Conservation (phyloP, 495 filamentous ascomycete species). For the Lophiotrema nucula region DNA sequence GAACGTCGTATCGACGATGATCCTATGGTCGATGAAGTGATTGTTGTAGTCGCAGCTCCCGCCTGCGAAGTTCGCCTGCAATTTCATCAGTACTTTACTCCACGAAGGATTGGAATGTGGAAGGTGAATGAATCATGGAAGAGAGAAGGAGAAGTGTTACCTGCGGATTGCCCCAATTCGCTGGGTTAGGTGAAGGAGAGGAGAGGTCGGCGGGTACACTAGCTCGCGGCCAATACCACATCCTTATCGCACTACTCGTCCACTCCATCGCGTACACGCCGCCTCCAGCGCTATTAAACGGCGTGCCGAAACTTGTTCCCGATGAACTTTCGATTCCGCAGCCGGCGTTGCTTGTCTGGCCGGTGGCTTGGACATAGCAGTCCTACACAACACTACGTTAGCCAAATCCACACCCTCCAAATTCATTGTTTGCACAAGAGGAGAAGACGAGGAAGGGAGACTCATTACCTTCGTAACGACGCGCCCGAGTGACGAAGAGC, state of each 20-base stretch:
- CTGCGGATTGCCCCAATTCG: not conserved
- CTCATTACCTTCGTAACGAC: slow-evolving; percentile 34
- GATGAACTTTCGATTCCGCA: slow-evolving; percentile 50
- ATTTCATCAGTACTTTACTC: no score
- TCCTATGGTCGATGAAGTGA: slow-evolving; percentile 33
- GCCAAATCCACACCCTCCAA: no score
- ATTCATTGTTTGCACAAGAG: no score
- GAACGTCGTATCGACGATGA: slow-evolving; percentile 27
- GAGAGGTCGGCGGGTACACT: slow-evolving; percentile 54
- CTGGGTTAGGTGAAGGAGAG: not conserved
- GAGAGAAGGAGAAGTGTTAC: no score
- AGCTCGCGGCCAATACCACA: slow-evolving; percentile 57
- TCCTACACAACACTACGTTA: no score
- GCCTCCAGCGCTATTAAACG: slow-evolving; percentile 57
- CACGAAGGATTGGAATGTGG: slow-evolving; percentile 62
- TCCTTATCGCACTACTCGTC: slow-evolving; percentile 54
- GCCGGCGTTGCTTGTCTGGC: slow-evolving; percentile 51
- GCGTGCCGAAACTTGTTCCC: slow-evolving; percentile 49
- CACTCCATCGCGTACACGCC: slow-evolving; percentile 66
- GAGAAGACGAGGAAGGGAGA: not conserved
- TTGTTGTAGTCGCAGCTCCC: slow-evolving; percentile 32
- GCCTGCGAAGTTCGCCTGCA: slow-evolving; percentile 43
- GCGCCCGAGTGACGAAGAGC: slow-evolving; percentile 47
- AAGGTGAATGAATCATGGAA: no score
- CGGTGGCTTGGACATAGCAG: slow-evolving; percentile 55